A percentile compares a stretch with the other conserved stretches of the same genome.
Evolutionary conservation across 768 basidiomycete genomes (phyloP).

Genomic region (Russula olivacea): DNA sequence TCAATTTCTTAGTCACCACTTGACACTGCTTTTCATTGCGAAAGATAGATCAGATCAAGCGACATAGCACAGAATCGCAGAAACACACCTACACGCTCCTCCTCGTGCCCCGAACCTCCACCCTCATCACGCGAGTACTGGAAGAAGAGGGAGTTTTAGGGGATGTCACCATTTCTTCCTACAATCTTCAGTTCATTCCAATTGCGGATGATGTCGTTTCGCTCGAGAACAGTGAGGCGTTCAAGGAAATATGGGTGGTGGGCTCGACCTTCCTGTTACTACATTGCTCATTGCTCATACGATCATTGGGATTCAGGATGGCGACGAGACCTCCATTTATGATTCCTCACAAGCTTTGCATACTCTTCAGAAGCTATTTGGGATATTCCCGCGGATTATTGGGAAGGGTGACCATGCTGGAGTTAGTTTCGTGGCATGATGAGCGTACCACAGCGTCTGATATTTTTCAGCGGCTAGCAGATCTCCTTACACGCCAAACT

Average conservation of each 20-base stretch:
- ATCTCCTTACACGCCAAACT: slow-evolving; percentile 58
- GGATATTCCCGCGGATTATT: slow-evolving; percentile 83
- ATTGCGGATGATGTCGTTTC: slow-evolving; percentile 90
- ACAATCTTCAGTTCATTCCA: slow-evolving; percentile 91
- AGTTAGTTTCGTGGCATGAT: slow-evolving; percentile 36
- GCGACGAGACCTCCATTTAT: slow-evolving; percentile 85
- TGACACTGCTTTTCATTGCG: slow-evolving; percentile 26
- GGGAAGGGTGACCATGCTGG: slow-evolving; percentile 90
- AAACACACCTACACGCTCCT: slow-evolving; percentile 83
- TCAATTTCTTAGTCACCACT: slow-evolving; percentile 30
- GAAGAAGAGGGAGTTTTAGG: slow-evolving; percentile 98
- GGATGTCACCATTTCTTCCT: slow-evolving; percentile 81
- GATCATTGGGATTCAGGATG: slow-evolving; percentile 52
- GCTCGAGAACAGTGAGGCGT: slow-evolving; percentile 77
- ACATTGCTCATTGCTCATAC: slow-evolving; percentile 1
- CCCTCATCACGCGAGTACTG: slow-evolving; percentile 75
- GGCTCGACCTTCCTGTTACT: slow-evolving; percentile 30
- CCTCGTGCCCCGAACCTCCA: slow-evolving; percentile 82
- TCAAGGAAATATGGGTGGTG: slow-evolving; percentile 90
- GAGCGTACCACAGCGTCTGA: slow-evolving; percentile 8
- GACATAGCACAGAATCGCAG: slow-evolving; percentile 60
- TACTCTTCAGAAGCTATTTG: slow-evolving; percentile 78
- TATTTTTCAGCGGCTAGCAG: slow-evolving; percentile 59
- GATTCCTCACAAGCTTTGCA: slow-evolving; percentile 84
- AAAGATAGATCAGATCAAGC: slow-evolving; percentile 81